Percentiles rank a stretch among this genome's conserved stretches.
phyloP scores from a whole-genome alignment of 345 rosid genomes.

The Melaleuca alternifolia region DNA sequence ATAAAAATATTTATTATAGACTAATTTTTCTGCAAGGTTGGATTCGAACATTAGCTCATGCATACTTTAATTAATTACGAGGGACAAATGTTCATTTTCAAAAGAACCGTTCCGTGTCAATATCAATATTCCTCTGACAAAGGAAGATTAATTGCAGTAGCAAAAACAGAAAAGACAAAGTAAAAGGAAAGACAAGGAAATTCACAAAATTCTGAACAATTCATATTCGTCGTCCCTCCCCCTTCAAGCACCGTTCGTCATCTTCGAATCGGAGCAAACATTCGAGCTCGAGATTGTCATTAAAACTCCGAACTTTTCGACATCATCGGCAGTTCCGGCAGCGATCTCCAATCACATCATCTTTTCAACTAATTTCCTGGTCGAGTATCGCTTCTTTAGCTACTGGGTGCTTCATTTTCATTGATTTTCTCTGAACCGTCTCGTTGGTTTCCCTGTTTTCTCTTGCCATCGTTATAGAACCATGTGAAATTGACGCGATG shows the following conservation, averaged over 20 bases:
- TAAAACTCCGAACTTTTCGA: background rate
- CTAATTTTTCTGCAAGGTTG: background rate
- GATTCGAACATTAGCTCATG: background rate
- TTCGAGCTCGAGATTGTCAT: background rate
- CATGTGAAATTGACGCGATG: background rate
- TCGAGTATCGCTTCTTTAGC: background rate
- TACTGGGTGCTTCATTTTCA: background rate
- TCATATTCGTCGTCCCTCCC: background rate
- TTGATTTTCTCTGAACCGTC: background rate
- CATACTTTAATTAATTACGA: background rate
- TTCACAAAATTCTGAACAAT: background rate
- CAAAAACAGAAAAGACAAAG: background rate
- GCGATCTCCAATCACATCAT: background rate
- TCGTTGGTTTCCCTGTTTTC: background rate
- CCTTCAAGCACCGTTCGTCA: background rate
- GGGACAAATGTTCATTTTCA: background rate
- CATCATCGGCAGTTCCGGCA: background rate
- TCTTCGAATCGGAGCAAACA: background rate
- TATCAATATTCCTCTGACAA: background rate
- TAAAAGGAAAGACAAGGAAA: background rate
- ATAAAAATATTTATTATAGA: too few relatives aligned
- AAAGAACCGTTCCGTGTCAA: background rate
- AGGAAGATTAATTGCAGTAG: background rate
- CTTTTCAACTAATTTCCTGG: background rate
- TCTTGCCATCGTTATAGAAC: background rate